Conservation (phyloP, 2,329 filamentous ascomycete species). For the Aureobasidium sp. region DNA sequence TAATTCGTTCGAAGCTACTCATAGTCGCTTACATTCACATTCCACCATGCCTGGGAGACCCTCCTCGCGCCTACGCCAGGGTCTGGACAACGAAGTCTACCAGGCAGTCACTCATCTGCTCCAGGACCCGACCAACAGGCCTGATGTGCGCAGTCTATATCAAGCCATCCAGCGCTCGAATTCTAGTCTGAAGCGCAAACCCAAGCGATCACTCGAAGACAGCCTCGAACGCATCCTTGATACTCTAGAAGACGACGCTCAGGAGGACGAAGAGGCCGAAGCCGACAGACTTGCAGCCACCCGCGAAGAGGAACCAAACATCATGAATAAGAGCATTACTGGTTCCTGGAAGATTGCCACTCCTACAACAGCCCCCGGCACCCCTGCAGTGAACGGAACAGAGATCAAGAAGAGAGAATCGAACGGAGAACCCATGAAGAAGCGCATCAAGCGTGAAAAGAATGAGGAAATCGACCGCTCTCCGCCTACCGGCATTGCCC, state of each 20-base stretch:
- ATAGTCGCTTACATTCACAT: neutral
- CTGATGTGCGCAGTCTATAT: slow-evolving; percentile 60
- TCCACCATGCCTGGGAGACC: slow-evolving; percentile 4
- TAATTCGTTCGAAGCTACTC: neutral
- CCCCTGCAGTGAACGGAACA: slow-evolving; percentile 18
- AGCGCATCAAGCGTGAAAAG: slow-evolving; percentile 49
- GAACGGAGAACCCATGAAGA: slow-evolving; percentile 60
- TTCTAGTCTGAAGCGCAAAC: slow-evolving; percentile 73
- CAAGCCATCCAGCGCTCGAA: slow-evolving; percentile 78
- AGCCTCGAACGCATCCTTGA: slow-evolving; percentile 76
- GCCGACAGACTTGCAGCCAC: slow-evolving; percentile 36
- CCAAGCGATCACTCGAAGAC: slow-evolving; percentile 74
- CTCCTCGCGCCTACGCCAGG: slow-evolving; percentile 15
- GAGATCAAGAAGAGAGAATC: slow-evolving; percentile 46
- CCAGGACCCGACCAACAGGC: slow-evolving; percentile 49
- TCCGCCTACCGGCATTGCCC: slow-evolving; percentile 58
- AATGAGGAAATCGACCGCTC: slow-evolving; percentile 43
- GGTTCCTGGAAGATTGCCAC: slow-evolving; percentile 45
- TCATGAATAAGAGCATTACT: slow-evolving; percentile 60
- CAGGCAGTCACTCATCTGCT: slow-evolving; percentile 71
- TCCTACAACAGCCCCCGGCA: slow-evolving; percentile 25
- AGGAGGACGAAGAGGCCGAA: slow-evolving; percentile 46
- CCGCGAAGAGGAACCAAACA: slow-evolving; percentile 39
- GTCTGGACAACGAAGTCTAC: slow-evolving; percentile 53
- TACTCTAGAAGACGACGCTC: slow-evolving; percentile 59